Evolutionary conservation across 768 basidiomycete species (phyloP).

Genomic region (Suillus decipiens): DNA sequence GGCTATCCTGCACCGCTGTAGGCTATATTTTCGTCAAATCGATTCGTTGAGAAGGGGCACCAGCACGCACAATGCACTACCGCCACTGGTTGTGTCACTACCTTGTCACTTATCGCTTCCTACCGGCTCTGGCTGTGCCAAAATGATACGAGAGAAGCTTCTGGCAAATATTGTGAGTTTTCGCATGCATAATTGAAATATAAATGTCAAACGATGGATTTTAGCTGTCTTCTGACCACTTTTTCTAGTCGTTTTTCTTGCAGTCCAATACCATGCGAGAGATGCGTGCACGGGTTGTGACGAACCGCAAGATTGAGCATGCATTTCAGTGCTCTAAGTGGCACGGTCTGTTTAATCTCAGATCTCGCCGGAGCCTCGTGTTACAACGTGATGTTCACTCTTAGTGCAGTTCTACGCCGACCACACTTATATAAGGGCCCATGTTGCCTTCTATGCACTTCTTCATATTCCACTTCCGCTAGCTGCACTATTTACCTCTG

Average conservation of each 20-base stretch:
- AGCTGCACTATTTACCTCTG: constrained; percentile 4
- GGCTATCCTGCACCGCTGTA: neutral
- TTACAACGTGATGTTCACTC: constrained; percentile 18
- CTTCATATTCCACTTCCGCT: constrained; percentile 11
- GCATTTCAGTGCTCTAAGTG: constrained; percentile 4
- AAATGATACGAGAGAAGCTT: neutral
- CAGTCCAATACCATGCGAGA: neutral
- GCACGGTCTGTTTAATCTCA: constrained; percentile 16
- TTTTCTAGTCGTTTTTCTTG: neutral
- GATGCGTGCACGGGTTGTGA: constrained; percentile 2
- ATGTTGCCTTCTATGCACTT: constrained; percentile 6
- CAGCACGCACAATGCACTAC: neutral
- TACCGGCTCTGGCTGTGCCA: neutral
- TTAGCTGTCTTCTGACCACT: neutral
- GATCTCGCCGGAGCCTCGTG: constrained; percentile 36
- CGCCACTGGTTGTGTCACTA: neutral
- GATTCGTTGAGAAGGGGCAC: neutral
- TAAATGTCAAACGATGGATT: neutral
- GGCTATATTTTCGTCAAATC: neutral
- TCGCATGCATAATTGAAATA: neutral
- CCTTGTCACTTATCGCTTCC: neutral
- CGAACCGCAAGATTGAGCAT: neutral
- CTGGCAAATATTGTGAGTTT: neutral
- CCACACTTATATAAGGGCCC: constrained; percentile 3
- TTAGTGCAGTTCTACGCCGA: constrained; percentile 16